Base-by-base conservation (phyloP, 441 rosid species). In the Gossypium gossypioides region DNA sequence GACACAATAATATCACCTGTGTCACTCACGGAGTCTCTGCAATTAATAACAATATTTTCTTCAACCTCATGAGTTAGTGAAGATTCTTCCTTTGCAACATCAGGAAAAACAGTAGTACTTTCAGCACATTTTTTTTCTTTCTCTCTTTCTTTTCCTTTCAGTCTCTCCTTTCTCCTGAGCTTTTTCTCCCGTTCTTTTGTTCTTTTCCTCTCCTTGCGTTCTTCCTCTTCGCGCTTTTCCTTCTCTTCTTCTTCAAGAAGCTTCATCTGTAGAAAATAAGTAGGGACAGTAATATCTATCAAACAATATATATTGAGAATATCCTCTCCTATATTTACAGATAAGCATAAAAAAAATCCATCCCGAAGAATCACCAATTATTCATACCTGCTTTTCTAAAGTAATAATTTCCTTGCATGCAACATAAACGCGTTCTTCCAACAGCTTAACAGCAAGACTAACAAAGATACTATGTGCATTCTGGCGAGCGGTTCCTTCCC, bases 401-500 rank as follows among this genome's bases (percentile, higher is more conserved):
- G 97, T 94, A 65, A 89, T 82, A 67, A 92, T 89, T 81, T 94
- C 99, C 86, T 92, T 94, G 90, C 97, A 94, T 46, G 97, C 99
- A 78, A 94, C 91, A 81, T 89, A 96, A 75, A 94, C 83, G 29
- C 97, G 96, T 77, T 94, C 97, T 77, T 94, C 97, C 80, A 94
- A 81, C 75, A 94, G 78, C 76, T 90, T 92, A 71, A 84, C 68
- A 16, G 97, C 85, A 75, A 94, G 97, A 77, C 93, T 89, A 56
- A 94, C 92, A 81, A 92, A 94, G 75, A 94, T 89, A 78, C 96
- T 94, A 81, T 90, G 93, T 61, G 97, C 97, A 87, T 94, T 94
- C 84, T 92, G 94, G 77, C 96, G 97, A 5, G 99, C 97, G n/a
- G 96, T 92, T 79, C 96, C 96, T 85, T 94, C 99, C 82, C 99